These are phyloP conservation scores for Cryptosporidium ubiquitum DNA, from an alignment of 169 alveolate species.

Conservation along the genomic window DNA sequence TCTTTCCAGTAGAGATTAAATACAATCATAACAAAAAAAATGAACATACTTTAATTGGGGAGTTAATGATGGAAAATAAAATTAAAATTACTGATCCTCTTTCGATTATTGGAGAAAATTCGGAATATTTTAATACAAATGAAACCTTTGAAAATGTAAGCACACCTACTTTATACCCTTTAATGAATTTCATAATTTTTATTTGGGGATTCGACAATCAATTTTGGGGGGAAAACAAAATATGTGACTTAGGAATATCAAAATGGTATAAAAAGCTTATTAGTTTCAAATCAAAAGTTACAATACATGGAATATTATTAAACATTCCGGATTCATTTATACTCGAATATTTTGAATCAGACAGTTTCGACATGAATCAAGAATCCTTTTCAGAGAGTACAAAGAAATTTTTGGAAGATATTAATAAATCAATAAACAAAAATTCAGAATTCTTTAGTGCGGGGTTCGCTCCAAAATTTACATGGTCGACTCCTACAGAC, in stretches of 20 bases:
- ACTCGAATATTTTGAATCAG: conserved; percentile 39
- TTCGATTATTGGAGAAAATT: not conserved
- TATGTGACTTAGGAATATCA: not conserved
- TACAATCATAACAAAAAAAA: not conserved
- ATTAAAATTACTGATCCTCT: not conserved
- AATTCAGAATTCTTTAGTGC: not conserved
- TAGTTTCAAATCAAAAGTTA: not conserved
- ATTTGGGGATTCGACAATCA: conserved; percentile 46
- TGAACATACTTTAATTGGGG: conserved; percentile 1
- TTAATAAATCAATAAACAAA: not conserved
- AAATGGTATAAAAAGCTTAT: conserved; percentile 8
- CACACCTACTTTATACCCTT: not conserved
- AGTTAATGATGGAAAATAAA: conserved; percentile 15
- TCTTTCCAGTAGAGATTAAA: conserved; percentile 41
- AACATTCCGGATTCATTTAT: conserved; percentile 44
- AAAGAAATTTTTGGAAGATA: conserved; percentile 23
- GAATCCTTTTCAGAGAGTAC: not conserved
- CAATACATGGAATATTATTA: conserved; percentile 16
- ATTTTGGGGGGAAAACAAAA: not conserved
- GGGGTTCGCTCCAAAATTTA: conserved; percentile 52
- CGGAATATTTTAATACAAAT: not conserved
- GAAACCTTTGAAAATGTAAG: not conserved
- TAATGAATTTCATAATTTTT: not conserved
- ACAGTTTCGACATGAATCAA: not conserved
- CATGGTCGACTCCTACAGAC: conserved; percentile 75